These are phyloP conservation scores for Lentithecium fluviatile DNA, from an alignment of 495 filamentous ascomycete genomes.

Conservation along the genomic window DNA sequence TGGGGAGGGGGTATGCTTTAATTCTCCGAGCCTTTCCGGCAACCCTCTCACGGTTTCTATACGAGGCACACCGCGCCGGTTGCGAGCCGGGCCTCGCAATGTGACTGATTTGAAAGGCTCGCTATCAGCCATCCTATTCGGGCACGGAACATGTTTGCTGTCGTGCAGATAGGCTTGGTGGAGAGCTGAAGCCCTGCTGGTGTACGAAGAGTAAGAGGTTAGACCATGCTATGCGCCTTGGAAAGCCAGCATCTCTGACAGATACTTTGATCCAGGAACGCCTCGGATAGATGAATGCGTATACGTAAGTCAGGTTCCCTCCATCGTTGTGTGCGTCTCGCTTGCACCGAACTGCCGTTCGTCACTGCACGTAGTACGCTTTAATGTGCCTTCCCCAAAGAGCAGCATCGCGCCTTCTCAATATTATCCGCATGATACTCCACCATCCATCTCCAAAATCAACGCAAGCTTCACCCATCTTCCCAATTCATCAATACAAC, in stretches of 20 bases:
- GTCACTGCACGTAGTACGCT: slow-evolving; percentile 13
- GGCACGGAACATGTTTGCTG: too few relatives aligned
- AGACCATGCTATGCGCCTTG: slow-evolving; percentile 12
- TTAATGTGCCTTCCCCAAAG: slow-evolving; percentile 1
- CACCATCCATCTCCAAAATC: slow-evolving; percentile 3
- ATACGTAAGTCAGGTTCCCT: not conserved
- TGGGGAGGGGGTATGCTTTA: too few relatives aligned
- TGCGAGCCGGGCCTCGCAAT: too few relatives aligned
- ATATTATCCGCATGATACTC: slow-evolving; percentile 22
- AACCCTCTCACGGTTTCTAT: too few relatives aligned
- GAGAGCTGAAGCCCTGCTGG: not conserved
- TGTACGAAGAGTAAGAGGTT: too few relatives aligned
- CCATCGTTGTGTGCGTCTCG: not conserved
- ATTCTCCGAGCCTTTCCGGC: too few relatives aligned
- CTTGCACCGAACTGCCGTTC: slow-evolving; percentile 24
- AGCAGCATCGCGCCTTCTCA: not conserved
- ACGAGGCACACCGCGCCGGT: too few relatives aligned
- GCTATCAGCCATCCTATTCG: too few relatives aligned
- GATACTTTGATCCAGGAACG: slow-evolving; percentile 8
- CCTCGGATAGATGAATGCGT: slow-evolving; percentile 9
- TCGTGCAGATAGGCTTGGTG: not conserved
- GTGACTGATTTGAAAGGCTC: too few relatives aligned
- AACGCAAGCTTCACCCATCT: slow-evolving; percentile 11
- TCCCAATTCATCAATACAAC: slow-evolving; percentile 7
- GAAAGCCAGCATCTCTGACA: slow-evolving; percentile 4